Conservation (phyloP, 768 basidiomycete species). For the Candolleomyces eurysporus region DNA sequence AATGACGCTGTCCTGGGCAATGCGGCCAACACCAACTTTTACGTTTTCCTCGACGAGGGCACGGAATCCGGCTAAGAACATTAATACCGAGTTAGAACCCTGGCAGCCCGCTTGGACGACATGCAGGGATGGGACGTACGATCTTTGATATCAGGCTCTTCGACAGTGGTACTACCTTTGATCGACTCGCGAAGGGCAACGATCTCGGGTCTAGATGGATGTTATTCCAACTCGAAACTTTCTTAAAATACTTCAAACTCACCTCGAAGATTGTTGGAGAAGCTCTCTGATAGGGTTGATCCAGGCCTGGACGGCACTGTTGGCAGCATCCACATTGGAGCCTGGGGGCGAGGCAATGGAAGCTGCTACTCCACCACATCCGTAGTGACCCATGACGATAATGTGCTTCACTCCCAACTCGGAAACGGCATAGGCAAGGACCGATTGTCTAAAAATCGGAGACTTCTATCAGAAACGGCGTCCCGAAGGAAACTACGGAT, state of each 20-base stretch:
- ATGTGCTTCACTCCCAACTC: conserved; percentile 36
- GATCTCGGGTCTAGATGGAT: conserved; percentile 27
- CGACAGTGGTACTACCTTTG: conserved; percentile 13
- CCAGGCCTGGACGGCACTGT: conserved; percentile 36
- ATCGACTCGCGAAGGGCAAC: conserved; percentile 28
- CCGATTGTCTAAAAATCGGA: conserved; percentile 23
- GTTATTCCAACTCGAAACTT: not conserved
- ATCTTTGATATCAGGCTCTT: conserved; percentile 27
- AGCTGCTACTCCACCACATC: conserved; percentile 41
- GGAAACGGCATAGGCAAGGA: conserved; percentile 38
- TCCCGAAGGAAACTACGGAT: not conserved
- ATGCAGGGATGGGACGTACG: conserved; percentile 20
- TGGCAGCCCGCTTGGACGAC: not conserved
- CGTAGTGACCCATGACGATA: conserved; percentile 44
- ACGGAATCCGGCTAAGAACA: conserved; percentile 32
- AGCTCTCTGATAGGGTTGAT: conserved; percentile 38
- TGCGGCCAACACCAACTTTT: conserved; percentile 15
- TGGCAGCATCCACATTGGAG: conserved; percentile 21
- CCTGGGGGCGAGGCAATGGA: conserved; percentile 27
- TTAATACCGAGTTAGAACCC: not conserved
- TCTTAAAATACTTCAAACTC: not conserved
- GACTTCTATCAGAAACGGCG: not conserved
- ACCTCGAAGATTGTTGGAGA: conserved; percentile 32
- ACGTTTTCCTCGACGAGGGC: conserved; percentile 14
- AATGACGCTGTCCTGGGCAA: conserved; percentile 18